A percentile compares a stretch with the other conserved stretches of the same genome.
These are phyloP conservation scores for Stephania yunnanensis DNA, from an alignment of 164 flowering plant genomes.

Conservation along the genomic window DNA sequence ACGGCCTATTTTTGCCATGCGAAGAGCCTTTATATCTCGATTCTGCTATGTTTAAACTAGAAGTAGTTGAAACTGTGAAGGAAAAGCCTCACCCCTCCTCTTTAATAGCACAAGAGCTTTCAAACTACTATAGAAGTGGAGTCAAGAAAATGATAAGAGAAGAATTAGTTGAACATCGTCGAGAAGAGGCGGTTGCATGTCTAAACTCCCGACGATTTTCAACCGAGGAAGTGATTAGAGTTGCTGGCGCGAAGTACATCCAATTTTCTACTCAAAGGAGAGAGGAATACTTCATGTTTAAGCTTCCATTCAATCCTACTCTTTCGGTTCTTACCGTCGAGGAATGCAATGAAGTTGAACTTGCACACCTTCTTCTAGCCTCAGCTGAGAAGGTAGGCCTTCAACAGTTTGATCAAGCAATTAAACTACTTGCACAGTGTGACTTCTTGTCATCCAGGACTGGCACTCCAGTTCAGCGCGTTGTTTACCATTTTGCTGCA, in stretches of 20 bases:
- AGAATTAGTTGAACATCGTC: conserved; percentile 3
- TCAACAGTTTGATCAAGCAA: conserved; percentile 39
- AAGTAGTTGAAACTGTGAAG: conserved; percentile 13
- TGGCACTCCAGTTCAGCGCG: conserved; percentile 40
- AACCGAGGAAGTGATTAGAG: conserved; percentile 35
- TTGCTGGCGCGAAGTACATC: conserved; percentile 44
- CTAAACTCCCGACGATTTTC: conserved; percentile 18
- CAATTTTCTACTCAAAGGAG: conserved; percentile 12
- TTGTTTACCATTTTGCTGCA: conserved; percentile 41
- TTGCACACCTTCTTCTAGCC: conserved; percentile 40
- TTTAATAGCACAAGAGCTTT: conserved; percentile 26
- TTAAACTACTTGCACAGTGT: conserved; percentile 33
- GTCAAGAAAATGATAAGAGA: conserved; percentile 21
- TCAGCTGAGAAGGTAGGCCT: conserved; percentile 46
- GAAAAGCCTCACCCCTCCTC: conserved; percentile 13
- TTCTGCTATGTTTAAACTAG: conserved; percentile 1
- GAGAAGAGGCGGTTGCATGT: neutral
- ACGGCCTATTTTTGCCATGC: conserved; percentile 14
- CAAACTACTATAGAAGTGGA: conserved; percentile 17
- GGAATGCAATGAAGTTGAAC: conserved; percentile 38
- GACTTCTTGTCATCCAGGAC: conserved; percentile 25
- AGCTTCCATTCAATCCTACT: conserved; percentile 24
- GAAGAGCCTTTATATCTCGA: conserved; percentile 14
- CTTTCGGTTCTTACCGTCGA: conserved; percentile 32
- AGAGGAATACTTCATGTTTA: conserved; percentile 14